Conservation (phyloP, 208 protist species). For the Blechomonas ayalai region DNA sequence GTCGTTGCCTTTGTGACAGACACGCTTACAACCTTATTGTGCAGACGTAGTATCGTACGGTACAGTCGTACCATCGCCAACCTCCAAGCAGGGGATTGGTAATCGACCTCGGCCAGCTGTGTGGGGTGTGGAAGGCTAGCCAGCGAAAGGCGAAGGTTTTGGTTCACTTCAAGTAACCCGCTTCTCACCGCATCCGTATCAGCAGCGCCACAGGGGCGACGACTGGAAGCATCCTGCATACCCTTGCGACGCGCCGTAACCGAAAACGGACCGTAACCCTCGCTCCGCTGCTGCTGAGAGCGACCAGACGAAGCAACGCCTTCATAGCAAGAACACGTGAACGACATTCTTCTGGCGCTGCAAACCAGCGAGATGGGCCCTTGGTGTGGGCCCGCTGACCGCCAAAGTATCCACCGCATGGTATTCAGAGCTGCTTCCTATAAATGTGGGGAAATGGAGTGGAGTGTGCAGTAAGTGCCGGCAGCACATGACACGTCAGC, state of each 20-base stretch:
- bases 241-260: slow-evolving; percentile 14
- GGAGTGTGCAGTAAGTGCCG: too few species aligned
- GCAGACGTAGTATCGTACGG: slow-evolving; percentile 70
- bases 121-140: slow-evolving; percentile 51
- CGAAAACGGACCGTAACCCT: slow-evolving; percentile 57
- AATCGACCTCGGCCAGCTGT: slow-evolving; percentile 24
- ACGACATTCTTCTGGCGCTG: too few species aligned
- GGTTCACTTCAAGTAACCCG: slow-evolving; percentile 35
- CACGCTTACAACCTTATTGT: slow-evolving; percentile 62
- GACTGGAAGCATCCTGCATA: background rate
- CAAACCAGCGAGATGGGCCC: too few species aligned
- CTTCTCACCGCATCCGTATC: slow-evolving; percentile 28
- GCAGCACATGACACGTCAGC: too few species aligned
- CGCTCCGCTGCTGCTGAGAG: background rate
- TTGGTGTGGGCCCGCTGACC: too few species aligned
- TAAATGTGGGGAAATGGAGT: too few species aligned
- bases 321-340: too few species aligned
- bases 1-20: slow-evolving; percentile 22
- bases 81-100: slow-evolving; percentile 50
- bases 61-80: slow-evolving; percentile 61
- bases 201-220: background rate
- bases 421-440: too few species aligned
- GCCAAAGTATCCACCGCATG: too few species aligned
- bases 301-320: too few species aligned
- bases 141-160: slow-evolving; percentile 49